These are phyloP conservation scores for Handroanthus guayacan DNA, from an alignment of 257 asterid genomes.

Conservation along the genomic window DNA sequence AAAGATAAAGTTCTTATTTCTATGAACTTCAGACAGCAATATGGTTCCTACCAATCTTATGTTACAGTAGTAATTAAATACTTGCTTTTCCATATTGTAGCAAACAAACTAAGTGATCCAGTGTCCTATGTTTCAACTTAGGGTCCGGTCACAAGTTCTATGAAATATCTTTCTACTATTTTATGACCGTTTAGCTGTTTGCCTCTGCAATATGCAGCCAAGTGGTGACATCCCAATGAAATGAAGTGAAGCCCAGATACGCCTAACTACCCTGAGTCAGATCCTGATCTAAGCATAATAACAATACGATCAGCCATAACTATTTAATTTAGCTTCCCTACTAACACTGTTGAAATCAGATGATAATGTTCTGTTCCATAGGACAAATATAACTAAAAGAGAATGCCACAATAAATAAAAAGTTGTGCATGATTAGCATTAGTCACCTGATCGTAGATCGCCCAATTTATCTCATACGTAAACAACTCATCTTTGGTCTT, in stretches of 20 bases:
- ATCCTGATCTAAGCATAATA: background rate
- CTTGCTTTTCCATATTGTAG: background rate
- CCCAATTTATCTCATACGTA: slow-evolving; percentile 91
- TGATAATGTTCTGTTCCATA: background rate
- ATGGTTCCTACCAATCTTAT: background rate
- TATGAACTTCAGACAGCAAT: background rate
- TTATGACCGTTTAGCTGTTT: background rate
- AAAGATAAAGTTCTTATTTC: slow-evolving; percentile 14
- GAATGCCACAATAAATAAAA: slow-evolving; percentile 19
- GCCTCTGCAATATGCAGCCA: background rate
- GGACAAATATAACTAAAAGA: slow-evolving; percentile 13
- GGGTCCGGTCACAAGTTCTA: background rate
- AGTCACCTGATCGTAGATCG: slow-evolving; percentile 81
- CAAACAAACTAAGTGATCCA: background rate
- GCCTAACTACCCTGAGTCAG: background rate
- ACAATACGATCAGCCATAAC: background rate
- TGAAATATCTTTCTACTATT: background rate
- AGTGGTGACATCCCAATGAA: background rate
- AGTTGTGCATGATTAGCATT: slow-evolving; percentile 27
- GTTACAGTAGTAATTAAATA: background rate
- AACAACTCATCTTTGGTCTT: slow-evolving; percentile 96
- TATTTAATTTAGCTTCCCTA: background rate
- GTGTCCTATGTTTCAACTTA: background rate
- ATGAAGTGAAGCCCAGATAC: background rate
- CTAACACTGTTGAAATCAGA: background rate